A percentile compares a stretch with the other conserved stretches of the same genome.
Evolutionary conservation across 2,329 filamentous ascomycete genomes (phyloP).

Genomic region (Pyrenophora teres): DNA sequence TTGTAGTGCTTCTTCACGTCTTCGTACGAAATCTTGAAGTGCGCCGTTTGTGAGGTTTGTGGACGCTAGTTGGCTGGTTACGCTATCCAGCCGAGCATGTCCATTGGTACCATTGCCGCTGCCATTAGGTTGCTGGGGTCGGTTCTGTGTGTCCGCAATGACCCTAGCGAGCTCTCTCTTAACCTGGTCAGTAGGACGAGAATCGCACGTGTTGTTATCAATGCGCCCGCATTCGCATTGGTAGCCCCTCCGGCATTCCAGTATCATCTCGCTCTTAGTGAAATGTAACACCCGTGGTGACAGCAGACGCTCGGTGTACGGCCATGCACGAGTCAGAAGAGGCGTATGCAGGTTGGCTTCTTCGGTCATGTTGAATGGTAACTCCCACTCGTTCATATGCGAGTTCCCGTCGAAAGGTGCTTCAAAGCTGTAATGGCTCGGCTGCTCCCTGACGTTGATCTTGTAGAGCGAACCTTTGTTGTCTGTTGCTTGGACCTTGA

Average conservation of each 20-base stretch:
- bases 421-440: slow-evolving; percentile 45
- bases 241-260: slow-evolving; percentile 45
- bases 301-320: slow-evolving; percentile 39
- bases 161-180: slow-evolving; percentile 42
- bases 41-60: slow-evolving; percentile 31
- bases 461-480: slow-evolving; percentile 38
- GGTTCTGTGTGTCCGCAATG: slow-evolving; percentile 23
- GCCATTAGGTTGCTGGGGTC: slow-evolving; percentile 11
- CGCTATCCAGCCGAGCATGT: slow-evolving; percentile 29
- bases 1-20: slow-evolving; percentile 38
- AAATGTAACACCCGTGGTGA: slow-evolving; percentile 42
- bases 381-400: slow-evolving; percentile 45
- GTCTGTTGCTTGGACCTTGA: slow-evolving; percentile 43
- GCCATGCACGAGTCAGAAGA: slow-evolving; percentile 43
- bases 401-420: slow-evolving; percentile 39
- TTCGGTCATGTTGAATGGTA: slow-evolving; percentile 37
- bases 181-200: slow-evolving; percentile 40
- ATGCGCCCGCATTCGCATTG: slow-evolving; percentile 46
- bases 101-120: slow-evolving; percentile 12
- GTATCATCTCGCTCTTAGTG: slow-evolving; percentile 43
- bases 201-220: slow-evolving; percentile 35
- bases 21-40: slow-evolving; percentile 18
- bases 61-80: slow-evolving; percentile 37
- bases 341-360: slow-evolving; percentile 39
- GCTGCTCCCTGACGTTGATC: slow-evolving; percentile 43